Conservation (phyloP, 2,329 filamentous ascomycete genomes). For the Tympanopsis confertula region DNA sequence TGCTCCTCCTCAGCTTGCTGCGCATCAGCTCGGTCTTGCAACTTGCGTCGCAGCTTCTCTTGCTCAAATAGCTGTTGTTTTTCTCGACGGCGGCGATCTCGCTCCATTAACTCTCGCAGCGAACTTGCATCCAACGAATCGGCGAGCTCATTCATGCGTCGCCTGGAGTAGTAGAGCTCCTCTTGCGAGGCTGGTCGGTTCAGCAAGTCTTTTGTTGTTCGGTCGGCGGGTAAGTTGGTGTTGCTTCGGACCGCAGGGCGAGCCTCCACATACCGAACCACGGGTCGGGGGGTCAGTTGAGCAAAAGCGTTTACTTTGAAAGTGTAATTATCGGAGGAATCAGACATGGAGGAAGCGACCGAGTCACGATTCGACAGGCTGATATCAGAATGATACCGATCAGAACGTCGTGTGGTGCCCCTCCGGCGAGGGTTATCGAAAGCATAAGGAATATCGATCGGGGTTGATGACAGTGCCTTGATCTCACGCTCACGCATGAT, state of each 20-base stretch:
- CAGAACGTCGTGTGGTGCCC: neutral
- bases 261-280: neutral
- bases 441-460: neutral
- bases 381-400: neutral
- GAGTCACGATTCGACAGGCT: neutral
- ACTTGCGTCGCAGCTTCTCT: neutral
- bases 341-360: neutral
- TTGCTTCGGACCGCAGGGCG: neutral
- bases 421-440: neutral
- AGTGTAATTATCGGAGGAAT: neutral
- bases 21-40: neutral
- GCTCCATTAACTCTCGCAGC: neutral
- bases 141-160: neutral
- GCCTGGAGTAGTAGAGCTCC: neutral
- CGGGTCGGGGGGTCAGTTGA: neutral
- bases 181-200: neutral
- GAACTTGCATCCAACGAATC: neutral
- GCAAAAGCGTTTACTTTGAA: slow-evolving; percentile 1
- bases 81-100: neutral
- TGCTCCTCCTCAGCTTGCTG: neutral
- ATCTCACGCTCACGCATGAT: neutral
- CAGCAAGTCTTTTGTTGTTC: too few species aligned
- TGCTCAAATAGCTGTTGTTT: neutral
- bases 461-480: neutral
- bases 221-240: neutral